Evolutionary conservation across 805 yeast genomes (phyloP), one percentile per base, ranked within the genome.

Genomic region (Candida glaebosa): DNA sequence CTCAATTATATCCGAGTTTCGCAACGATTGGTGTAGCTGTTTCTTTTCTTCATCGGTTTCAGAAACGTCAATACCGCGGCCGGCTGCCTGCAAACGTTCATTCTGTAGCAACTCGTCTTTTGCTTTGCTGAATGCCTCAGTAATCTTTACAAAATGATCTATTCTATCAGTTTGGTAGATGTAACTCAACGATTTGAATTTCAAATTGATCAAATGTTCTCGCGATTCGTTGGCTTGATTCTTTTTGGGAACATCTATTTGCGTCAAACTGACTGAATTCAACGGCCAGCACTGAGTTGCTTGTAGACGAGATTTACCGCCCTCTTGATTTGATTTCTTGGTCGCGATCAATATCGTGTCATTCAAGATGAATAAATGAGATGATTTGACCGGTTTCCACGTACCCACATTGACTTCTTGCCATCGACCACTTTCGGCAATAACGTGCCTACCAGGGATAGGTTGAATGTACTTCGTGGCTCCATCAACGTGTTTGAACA

Each of bases 401-500:
- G 95, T 87, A 0, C 93, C 89, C 2, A 84, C 79, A 53, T 88
- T 89, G 45, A 90, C 65, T 60, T 89, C 96, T 43, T 76, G 79
- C 96, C 96, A 90, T 37, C 89, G 75, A 2, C 84, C 84, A 57
- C 88, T 80, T 52, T 89, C 93, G 7, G 81, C 76, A 15, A 87
- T 64, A 2, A 89, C 77, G 59, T 88, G 96, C 38, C 96, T 74
- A 3, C 90, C 93, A 0, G 90, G 87, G 5, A 77, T 59, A 1
- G 86, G 79, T 16, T 88, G 84, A 30, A 89, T 70, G 45, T 75
- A 78, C 53, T 85, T 85, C 51, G 86, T 90, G 1, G 95, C 89
- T n/a, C 96, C 95, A 48, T 90, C 96, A 12, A 90, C 95, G 47
- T 84, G 87, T 50, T 80, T 80, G 60, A 83, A 88, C 39, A 89